Conservation (phyloP, 768 basidiomycete species). For the Phlebiopsis gigantea region DNA sequence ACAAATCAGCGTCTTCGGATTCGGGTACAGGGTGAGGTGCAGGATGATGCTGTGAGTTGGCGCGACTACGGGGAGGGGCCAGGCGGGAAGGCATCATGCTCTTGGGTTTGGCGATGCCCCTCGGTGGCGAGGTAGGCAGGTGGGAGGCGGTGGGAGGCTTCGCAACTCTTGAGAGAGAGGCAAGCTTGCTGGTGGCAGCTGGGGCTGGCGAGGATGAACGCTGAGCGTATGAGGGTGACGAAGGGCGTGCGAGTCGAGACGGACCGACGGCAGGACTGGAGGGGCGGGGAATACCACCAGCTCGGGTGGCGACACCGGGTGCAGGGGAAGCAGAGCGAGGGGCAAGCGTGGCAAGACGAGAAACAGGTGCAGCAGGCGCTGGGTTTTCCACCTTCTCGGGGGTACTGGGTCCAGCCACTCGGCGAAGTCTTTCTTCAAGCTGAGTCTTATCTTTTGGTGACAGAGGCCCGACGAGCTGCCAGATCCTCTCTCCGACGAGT, state of each 20-base stretch:
- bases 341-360: conserved; percentile 45
- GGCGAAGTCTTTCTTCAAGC: conserved; percentile 82
- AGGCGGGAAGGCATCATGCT: conserved; percentile 73
- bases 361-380: conserved; percentile 36
- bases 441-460: conserved; percentile 88
- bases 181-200: conserved; percentile 35
- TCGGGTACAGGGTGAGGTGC: background rate
- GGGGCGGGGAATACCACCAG: conserved; percentile 42
- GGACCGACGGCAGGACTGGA: conserved; percentile 39
- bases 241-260: conserved; percentile 39
- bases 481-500: conserved; percentile 81
- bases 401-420: conserved; percentile 64
- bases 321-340: conserved; percentile 49
- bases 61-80: conserved; percentile 54
- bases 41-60: conserved; percentile 19
- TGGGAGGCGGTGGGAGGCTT: conserved; percentile 16
- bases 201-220: conserved; percentile 34
- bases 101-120: conserved; percentile 48
- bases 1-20: conserved; percentile 1
- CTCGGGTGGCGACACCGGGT: conserved; percentile 31
- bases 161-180: conserved; percentile 31
- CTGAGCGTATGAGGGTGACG: conserved; percentile 31
- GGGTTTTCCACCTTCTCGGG: conserved; percentile 36
- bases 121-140: conserved; percentile 30
- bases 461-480: conserved; percentile 69